Conservation (phyloP, 192 early-diverging fungal species). For the Podila clonocystis region DNA sequence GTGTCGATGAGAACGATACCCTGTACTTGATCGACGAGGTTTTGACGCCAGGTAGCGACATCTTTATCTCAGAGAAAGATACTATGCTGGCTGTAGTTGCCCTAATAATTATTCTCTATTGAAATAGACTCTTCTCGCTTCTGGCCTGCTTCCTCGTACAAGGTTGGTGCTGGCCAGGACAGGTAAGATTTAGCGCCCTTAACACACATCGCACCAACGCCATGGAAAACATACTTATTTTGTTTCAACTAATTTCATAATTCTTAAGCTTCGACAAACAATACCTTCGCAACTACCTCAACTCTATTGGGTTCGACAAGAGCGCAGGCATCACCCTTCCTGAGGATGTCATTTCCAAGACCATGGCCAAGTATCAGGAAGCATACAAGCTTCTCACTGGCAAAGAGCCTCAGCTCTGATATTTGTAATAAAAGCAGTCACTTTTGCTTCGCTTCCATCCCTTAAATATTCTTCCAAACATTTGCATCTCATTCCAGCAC, state of each 20-base stretch:
- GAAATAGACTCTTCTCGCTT: slow-evolving; percentile 93
- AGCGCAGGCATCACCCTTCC: slow-evolving; percentile 85
- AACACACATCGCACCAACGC: neutral
- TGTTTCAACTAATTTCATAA: neutral
- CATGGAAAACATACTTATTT: neutral
- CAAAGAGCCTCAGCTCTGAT: slow-evolving; percentile 67
- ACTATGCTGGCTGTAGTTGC: too few relatives aligned
- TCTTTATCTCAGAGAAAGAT: neutral
- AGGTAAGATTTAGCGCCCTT: slow-evolving; percentile 39
- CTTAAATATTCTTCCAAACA: neutral
- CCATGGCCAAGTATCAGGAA: slow-evolving; percentile 91
- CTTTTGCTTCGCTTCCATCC: neutral
- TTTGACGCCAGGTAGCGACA: slow-evolving; percentile 84
- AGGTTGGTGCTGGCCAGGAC: slow-evolving; percentile 80
- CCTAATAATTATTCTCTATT: slow-evolving; percentile 1
- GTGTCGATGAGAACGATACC: slow-evolving; percentile 82
- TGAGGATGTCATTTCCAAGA: slow-evolving; percentile 83
- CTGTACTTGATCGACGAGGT: slow-evolving; percentile 96
- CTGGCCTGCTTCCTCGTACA: slow-evolving; percentile 90
- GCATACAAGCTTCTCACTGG: slow-evolving; percentile 88
- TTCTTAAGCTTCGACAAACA: slow-evolving; percentile 92
- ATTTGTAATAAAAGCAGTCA: neutral
- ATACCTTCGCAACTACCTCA: slow-evolving; percentile 94
- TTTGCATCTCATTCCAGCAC: neutral
- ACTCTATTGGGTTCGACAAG: slow-evolving; percentile 90